A percentile compares a stretch with the other conserved stretches of the same genome.
These are phyloP conservation scores for Decorospora gaudefroyi DNA, from an alignment of 2,329 filamentous ascomycete genomes.

Conservation along the genomic window DNA sequence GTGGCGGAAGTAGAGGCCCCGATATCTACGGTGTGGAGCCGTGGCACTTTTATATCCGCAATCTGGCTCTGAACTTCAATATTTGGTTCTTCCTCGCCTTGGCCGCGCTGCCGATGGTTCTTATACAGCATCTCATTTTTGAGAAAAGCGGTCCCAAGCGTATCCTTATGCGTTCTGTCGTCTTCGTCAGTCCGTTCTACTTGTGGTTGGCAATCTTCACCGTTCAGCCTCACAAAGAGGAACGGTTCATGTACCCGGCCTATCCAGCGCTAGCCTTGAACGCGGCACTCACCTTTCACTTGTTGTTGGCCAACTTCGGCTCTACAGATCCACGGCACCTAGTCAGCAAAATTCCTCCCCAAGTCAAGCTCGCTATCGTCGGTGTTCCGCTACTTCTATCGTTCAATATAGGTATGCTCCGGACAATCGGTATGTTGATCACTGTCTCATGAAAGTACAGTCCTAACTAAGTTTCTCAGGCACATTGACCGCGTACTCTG, in stretches of 20 bases:
- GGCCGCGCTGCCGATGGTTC: conserved; percentile 71
- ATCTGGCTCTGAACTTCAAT: conserved; percentile 92
- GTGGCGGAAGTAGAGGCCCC: conserved; percentile 74
- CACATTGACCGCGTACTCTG: conserved; percentile 78
- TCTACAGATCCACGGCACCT: conserved; percentile 68
- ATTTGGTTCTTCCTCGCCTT: conserved; percentile 86
- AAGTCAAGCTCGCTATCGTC: conserved; percentile 70
- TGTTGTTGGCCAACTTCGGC: conserved; percentile 75
- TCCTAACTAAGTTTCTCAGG: conserved; percentile 43
- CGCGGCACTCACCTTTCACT: conserved; percentile 81
- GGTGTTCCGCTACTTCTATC: conserved; percentile 65
- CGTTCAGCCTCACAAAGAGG: conserved; percentile 92
- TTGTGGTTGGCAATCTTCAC: conserved; percentile 93
- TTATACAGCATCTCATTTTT: conserved; percentile 70
- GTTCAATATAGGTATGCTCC: conserved; percentile 68
- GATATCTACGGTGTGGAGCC: conserved; percentile 95
- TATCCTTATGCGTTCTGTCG: conserved; percentile 72
- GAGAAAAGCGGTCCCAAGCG: conserved; percentile 66
- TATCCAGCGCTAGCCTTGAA: conserved; percentile 92
- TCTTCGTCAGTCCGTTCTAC: conserved; percentile 86
- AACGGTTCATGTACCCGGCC: conserved; percentile 96
- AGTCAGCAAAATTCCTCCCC: conserved; percentile 71
- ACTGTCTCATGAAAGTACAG: background rate
- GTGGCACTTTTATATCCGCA: conserved; percentile 95
- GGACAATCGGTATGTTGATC: conserved; percentile 61